Base-by-base conservation (phyloP, 495 filamentous ascomycete species). In the Hyaloscypha hepaticicola region DNA sequence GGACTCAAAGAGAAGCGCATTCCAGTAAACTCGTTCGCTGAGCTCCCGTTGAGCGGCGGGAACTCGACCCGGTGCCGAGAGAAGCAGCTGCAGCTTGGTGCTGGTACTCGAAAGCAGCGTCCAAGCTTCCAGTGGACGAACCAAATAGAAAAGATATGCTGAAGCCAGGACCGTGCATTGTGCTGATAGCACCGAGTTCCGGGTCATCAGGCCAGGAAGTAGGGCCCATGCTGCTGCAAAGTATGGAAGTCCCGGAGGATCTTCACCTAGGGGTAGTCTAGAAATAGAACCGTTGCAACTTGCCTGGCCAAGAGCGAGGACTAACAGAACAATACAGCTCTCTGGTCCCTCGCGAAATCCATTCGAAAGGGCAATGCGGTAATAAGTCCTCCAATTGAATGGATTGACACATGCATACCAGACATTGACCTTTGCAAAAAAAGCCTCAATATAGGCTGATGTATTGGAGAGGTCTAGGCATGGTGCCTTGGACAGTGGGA, bases 341-440 rank as follows among this genome's bases (percentile, higher is more conserved):
- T 92, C 90, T 0, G 89, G 85, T 1, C 90, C 90, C 64, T 90
- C 85, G 58, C 87, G 85, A 67, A 93, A 92, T 7, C 86, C 84
- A 63, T 85, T 84, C 1, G 88, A 87, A 3, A 91, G 78, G 0
- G 90, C 90, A 7, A 80, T 87, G 22, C 82, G 80, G 72, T 93
- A 93, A 73, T 91, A 87, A 63, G 82, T 84, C n/a, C 82, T 79
- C 90, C 90, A 94, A 22, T 85, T 89, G 75, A 88, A 90, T 25
- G 90, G 90, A 73, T 92, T 93, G 59, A 94, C 89, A 73, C 88
- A 90, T 33, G 90, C 90, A 66, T 93, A 93, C 89, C 90, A 94
- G 5, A 91, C 82, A 70, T 93, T 93, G 61, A 91, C 90, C 26
- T 87, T 81, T 50, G 88, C 85, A 68, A 94, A 94, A 75, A 90